Evolutionary conservation across 345 rosid genomes (phyloP).

Genomic region (Kandelia obovata): DNA sequence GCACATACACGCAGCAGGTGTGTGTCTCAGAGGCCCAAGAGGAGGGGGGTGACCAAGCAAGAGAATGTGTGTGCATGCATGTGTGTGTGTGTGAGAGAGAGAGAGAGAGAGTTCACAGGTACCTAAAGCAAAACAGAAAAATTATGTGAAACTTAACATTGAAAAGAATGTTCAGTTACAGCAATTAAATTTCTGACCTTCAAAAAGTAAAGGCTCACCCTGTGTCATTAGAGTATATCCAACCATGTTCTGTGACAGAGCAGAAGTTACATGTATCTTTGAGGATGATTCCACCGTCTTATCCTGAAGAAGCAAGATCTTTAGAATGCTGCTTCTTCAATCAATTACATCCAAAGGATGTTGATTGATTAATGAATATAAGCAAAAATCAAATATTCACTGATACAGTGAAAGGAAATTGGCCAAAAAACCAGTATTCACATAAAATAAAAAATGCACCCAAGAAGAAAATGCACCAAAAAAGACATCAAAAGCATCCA

Average conservation of each 20-base stretch:
- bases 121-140: not conserved
- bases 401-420: not conserved
- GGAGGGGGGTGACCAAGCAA: no score
- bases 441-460: no score
- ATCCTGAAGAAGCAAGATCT: constrained; percentile 58
- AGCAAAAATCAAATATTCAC: constrained; percentile 7
- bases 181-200: constrained; percentile 44
- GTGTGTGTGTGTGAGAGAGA: no score
- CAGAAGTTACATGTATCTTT: constrained; percentile 44
- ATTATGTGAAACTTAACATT: not conserved
- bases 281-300: constrained; percentile 59
- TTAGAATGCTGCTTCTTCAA: constrained; percentile 44
- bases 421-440: no score
- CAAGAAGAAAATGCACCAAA: no score
- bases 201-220: constrained; percentile 37
- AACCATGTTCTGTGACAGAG: constrained; percentile 45
- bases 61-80: no score
- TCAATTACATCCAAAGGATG: constrained; percentile 41
- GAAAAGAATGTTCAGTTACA: not conserved
- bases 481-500: no score
- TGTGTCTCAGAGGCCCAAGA: no score
- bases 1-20: no score
- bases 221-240: constrained; percentile 47
- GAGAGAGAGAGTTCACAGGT: not conserved
- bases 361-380: constrained; percentile 36